Evolutionary conservation across 345 rosid species (phyloP).

Genomic region (Erysimum cheiranthoides): DNA sequence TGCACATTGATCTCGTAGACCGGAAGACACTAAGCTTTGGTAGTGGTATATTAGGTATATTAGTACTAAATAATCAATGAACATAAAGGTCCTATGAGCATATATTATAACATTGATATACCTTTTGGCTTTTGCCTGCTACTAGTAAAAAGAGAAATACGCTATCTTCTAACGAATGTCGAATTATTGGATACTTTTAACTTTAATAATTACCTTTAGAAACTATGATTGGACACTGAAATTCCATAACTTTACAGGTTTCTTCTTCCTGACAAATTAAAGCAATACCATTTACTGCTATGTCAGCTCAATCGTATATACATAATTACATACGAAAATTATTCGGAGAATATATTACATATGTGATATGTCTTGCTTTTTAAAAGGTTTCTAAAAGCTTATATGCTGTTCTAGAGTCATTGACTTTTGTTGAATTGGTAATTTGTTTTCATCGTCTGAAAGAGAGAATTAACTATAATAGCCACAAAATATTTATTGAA

Average conservation of each 20-base stretch:
- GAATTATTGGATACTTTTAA: slow-evolving; percentile 28
- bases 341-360: neutral
- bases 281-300: slow-evolving; percentile 18
- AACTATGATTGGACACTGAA: slow-evolving; percentile 28
- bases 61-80: slow-evolving; percentile 11
- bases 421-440: neutral
- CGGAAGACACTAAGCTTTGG: slow-evolving; percentile 1
- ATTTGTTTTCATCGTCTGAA: neutral
- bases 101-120: slow-evolving; percentile 1
- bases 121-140: slow-evolving; percentile 21
- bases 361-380: neutral
- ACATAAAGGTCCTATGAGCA: slow-evolving; percentile 3
- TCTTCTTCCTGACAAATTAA: slow-evolving; percentile 40
- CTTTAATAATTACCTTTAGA: slow-evolving; percentile 38
- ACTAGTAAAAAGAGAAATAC: slow-evolving; percentile 25
- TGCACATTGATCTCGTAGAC: neutral
- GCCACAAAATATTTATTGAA: neutral
- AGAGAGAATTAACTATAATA: neutral
- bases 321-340: slow-evolving; percentile 10
- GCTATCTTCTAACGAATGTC: slow-evolving; percentile 14
- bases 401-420: neutral
- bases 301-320: slow-evolving; percentile 7
- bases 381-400: neutral
- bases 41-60: neutral
- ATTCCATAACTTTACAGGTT: slow-evolving; percentile 34